phyloP scores from a whole-genome alignment of 2,329 filamentous ascomycete genomes.

The Pleomassaria siparia region DNA sequence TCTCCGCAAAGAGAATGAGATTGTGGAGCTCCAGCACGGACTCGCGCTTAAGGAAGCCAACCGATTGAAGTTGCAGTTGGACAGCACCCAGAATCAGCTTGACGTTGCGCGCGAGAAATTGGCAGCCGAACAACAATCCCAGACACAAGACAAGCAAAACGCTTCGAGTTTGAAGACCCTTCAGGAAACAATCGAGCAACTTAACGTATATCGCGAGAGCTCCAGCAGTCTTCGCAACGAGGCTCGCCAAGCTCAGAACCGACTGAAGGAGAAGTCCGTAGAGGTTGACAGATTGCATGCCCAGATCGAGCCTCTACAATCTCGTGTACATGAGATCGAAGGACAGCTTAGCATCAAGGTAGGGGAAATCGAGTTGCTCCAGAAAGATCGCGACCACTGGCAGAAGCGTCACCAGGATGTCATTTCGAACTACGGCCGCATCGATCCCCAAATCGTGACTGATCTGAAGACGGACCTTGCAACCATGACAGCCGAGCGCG shows the following conservation, averaged over 20 bases:
- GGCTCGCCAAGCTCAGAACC: conserved; percentile 73
- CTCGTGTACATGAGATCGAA: conserved; percentile 78
- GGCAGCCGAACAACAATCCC: conserved; percentile 79
- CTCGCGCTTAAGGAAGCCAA: conserved; percentile 85
- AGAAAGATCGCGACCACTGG: conserved; percentile 91
- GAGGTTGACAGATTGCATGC: conserved; percentile 73
- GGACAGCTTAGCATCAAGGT: conserved; percentile 79
- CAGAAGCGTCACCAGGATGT: conserved; percentile 96
- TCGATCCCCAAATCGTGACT: conserved; percentile 91
- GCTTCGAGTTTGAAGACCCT: conserved; percentile 84
- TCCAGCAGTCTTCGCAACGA: conserved; percentile 89
- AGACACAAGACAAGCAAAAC: conserved; percentile 71
- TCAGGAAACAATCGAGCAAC: conserved; percentile 91
- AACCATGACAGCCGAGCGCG: conserved; percentile 54
- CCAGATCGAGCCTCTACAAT: conserved; percentile 80
- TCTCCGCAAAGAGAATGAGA: conserved; percentile 93
- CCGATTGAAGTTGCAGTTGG: conserved; percentile 84
- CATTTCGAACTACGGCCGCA: conserved; percentile 90
- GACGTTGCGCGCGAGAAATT: conserved; percentile 88
- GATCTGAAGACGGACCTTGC: conserved; percentile 78
- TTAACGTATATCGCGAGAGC: conserved; percentile 95
- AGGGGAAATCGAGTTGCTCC: conserved; percentile 83
- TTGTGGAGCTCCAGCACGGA: conserved; percentile 94
- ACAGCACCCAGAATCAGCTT: conserved; percentile 82
- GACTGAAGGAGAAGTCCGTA: conserved; percentile 72